Evolutionary conservation across 129 eudicot genomes (phyloP).

Genomic region (Saussurea involucrata): DNA sequence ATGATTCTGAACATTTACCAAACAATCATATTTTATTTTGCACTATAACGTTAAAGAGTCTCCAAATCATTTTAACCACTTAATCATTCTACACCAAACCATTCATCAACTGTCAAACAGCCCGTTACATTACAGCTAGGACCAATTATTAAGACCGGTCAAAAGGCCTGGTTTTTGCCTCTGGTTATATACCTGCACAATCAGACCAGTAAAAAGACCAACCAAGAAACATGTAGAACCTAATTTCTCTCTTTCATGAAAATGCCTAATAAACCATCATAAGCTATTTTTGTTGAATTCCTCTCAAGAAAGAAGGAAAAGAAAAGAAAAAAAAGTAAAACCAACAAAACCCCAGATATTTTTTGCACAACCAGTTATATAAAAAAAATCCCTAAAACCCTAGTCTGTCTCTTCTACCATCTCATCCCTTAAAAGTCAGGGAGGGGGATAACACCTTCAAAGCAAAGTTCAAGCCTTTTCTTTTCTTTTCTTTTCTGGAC

Average conservation of each 20-base stretch:
- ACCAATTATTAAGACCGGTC: not conserved
- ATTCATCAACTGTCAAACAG: too few species aligned
- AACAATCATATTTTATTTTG: too few species aligned
- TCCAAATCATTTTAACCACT: too few species aligned
- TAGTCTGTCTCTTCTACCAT: conserved; percentile 27
- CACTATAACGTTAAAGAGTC: too few species aligned
- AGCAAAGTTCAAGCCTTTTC: conserved; percentile 16
- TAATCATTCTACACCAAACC: too few species aligned
- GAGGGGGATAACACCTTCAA: conserved; percentile 11
- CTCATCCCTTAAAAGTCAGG: conserved; percentile 25
- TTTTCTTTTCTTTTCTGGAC: not conserved
- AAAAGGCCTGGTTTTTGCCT: not conserved
- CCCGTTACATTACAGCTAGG: not conserved
- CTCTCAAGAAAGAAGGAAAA: conserved; percentile 12
- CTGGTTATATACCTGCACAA: not conserved
- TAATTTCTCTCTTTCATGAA: conserved; percentile 26
- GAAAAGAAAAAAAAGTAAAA: conserved; percentile 23
- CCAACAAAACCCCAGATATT: conserved; percentile 46
- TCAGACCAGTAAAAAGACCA: not conserved
- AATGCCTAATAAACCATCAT: conserved; percentile 33
- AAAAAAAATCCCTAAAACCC: conserved; percentile 32
- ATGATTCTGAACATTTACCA: too few species aligned
- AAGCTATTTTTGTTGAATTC: conserved; percentile 32
- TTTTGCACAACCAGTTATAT: conserved; percentile 35
- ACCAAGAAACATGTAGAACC: conserved; percentile 12